These are phyloP conservation scores for Hypoxylon fragiforme DNA, from an alignment of 495 filamentous ascomycete species.

Conservation along the genomic window DNA sequence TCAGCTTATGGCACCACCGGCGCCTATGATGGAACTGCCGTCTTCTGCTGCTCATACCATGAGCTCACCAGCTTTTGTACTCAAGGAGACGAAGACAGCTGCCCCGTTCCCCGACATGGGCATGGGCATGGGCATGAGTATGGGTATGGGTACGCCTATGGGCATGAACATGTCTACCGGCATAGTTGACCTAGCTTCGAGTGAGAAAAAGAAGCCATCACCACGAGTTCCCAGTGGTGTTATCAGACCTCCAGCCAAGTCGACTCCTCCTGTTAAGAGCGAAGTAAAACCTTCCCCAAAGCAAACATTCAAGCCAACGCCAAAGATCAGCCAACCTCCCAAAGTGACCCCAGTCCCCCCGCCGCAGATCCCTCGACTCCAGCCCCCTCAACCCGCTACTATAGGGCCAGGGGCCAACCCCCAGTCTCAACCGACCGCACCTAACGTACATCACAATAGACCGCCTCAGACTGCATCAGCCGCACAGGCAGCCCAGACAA, in stretches of 20 bases:
- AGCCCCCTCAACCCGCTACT: conserved; percentile 19
- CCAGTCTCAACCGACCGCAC: conserved; percentile 20
- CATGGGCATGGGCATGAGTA: too few species aligned
- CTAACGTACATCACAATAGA: conserved; percentile 12
- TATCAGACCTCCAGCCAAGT: conserved; percentile 21
- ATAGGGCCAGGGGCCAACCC: conserved; percentile 15
- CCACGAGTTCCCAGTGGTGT: conserved; percentile 21
- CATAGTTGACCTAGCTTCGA: conserved; percentile 32
- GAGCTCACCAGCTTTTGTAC: conserved; percentile 21
- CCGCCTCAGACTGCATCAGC: conserved; percentile 16
- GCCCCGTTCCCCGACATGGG: conserved; percentile 56
- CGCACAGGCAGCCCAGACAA: conserved; percentile 13
- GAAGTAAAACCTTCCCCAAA: conserved; percentile 36
- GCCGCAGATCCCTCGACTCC: conserved; percentile 41
- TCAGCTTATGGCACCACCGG: conserved; percentile 41
- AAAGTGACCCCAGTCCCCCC: conserved; percentile 43
- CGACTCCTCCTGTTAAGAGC: conserved; percentile 8
- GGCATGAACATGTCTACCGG: conserved; percentile 39
- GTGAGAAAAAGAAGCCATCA: conserved; percentile 36
- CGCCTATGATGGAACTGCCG: conserved; percentile 45
- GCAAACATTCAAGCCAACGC: conserved; percentile 29
- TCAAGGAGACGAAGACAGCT: conserved; percentile 42
- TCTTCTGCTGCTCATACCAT: conserved; percentile 28
- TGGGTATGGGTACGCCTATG: too few species aligned
- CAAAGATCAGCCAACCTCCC: conserved; percentile 25